These are phyloP conservation scores for Colletotrichum plurivorum DNA, from an alignment of 2,329 filamentous ascomycete species.

Conservation along the genomic window DNA sequence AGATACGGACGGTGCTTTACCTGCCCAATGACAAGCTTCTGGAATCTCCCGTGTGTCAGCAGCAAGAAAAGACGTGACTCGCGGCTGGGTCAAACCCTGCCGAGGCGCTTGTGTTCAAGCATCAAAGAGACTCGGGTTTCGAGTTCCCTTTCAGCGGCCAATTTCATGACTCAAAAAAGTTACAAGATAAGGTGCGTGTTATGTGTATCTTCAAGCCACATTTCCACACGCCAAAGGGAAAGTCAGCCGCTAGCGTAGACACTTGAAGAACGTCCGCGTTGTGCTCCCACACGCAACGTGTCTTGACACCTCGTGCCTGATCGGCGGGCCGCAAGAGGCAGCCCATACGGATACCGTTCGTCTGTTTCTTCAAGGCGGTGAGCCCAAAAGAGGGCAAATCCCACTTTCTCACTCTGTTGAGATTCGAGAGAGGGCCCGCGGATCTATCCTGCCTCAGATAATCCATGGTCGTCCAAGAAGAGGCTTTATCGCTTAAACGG, in stretches of 20 bases:
- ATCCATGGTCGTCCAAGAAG: conserved; percentile 15
- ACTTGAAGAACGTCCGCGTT: not conserved
- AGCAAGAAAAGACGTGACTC: conserved; percentile 27
- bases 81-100: conserved; percentile 23
- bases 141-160: not conserved
- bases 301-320: too few species aligned
- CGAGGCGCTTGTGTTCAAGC: not conserved
- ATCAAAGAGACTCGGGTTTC: conserved; percentile 13
- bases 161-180: conserved; percentile 29
- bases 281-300: conserved; percentile 4
- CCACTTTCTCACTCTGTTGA: conserved; percentile 30
- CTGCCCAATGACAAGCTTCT: conserved; percentile 19
- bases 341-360: not conserved
- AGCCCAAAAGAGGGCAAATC: not conserved
- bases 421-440: conserved; percentile 18
- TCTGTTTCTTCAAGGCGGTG: conserved; percentile 29
- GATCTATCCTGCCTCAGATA: conserved; percentile 11
- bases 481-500: conserved; percentile 29
- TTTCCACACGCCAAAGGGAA: too few species aligned
- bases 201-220: not conserved
- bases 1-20: conserved; percentile 9
- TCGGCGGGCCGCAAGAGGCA: conserved; percentile 16
- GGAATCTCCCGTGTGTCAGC: conserved; percentile 16
- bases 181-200: not conserved
- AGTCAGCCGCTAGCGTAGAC: too few species aligned